Conservation (phyloP, 2,329 filamentous ascomycete genomes). For the Arthrobotrys pseudoclavata region DNA sequence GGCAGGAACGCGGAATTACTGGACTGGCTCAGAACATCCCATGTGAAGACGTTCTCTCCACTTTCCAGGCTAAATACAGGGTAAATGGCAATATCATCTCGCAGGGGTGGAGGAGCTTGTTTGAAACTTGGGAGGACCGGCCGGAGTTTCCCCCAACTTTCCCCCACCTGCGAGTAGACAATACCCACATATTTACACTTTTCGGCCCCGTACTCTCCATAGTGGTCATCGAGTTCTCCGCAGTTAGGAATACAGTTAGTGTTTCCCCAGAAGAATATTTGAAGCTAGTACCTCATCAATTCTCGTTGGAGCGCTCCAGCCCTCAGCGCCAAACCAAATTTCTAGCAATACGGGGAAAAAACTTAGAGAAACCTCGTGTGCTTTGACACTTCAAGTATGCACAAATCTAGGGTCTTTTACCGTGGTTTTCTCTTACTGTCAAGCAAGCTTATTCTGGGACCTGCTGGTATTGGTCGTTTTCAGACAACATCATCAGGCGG, state of each 20-base stretch:
- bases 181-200: constrained; percentile 7
- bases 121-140: constrained; percentile 18
- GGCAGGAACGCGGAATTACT: neutral
- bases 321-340: neutral
- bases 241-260: neutral
- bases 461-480: neutral
- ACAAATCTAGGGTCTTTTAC: neutral
- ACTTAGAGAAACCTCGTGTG: constrained; percentile 33
- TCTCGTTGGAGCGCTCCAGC: neutral
- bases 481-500: constrained; percentile 14
- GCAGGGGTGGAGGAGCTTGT: constrained; percentile 25
- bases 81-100: constrained; percentile 20
- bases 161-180: constrained; percentile 8
- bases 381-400: neutral
- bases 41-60: neutral
- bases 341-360: constrained; percentile 20
- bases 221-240: neutral
- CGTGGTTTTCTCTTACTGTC: neutral
- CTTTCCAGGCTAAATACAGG: constrained; percentile 44
- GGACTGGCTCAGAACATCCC: neutral
- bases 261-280: constrained; percentile 7
- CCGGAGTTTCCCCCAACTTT: constrained; percentile 42
- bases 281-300: neutral
- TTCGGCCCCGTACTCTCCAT: constrained; percentile 4
- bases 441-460: constrained; percentile 1